These are phyloP conservation scores for Fraxinus nigra DNA, from an alignment of 305 asterid genomes.

Conservation along the genomic window DNA sequence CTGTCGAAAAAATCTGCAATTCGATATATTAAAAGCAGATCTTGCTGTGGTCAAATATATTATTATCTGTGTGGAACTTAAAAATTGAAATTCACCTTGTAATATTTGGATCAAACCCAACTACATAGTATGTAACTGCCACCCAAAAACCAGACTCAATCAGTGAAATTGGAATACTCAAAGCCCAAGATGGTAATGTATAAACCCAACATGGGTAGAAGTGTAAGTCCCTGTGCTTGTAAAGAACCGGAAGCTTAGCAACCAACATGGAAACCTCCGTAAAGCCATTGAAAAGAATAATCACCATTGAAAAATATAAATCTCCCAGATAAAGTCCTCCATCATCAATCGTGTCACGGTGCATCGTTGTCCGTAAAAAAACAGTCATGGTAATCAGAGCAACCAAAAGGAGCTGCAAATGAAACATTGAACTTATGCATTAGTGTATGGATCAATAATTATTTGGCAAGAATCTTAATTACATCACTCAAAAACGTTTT, in stretches of 20 bases:
- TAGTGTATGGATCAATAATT: conserved; percentile 20
- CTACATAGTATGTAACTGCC: background rate
- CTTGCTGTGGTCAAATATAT: conserved; percentile 19
- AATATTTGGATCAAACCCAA: conserved; percentile 67
- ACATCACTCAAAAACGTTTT: conserved; percentile 10
- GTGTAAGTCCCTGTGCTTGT: conserved; percentile 52
- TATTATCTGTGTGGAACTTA: conserved; percentile 10
- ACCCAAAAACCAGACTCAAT: background rate
- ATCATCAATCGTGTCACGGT: conserved; percentile 78
- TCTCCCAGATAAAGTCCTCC: conserved; percentile 90
- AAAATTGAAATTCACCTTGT: conserved; percentile 47
- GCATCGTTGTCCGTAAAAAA: conserved; percentile 81
- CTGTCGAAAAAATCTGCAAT: conserved; percentile 76
- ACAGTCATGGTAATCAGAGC: conserved; percentile 95
- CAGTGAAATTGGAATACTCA: conserved; percentile 19
- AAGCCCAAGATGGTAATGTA: conserved; percentile 57
- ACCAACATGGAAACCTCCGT: conserved; percentile 55
- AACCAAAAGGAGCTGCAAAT: conserved; percentile 78
- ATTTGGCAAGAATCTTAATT: background rate
- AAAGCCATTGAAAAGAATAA: conserved; percentile 67
- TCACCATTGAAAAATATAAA: conserved; percentile 80
- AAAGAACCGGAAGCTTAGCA: conserved; percentile 49
- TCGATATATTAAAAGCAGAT: conserved; percentile 22
- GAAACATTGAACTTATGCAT: conserved; percentile 25
- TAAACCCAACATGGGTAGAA: conserved; percentile 57